phyloP scores from a whole-genome alignment of 305 asterid genomes.

The Coffea humblotiana region DNA sequence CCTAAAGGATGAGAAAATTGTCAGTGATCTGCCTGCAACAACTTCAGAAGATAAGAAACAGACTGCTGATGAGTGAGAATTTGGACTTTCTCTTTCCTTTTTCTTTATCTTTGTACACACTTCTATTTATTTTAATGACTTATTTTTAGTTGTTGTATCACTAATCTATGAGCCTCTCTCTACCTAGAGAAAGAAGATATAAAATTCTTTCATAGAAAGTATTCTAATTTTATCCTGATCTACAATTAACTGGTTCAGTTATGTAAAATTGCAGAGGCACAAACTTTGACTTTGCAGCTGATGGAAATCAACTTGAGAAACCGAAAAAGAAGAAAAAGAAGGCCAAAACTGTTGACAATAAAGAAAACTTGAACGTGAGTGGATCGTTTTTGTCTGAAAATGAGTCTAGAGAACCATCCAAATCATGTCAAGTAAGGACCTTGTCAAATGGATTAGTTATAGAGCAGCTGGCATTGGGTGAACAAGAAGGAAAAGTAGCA shows the following conservation, averaged over 20 bases:
- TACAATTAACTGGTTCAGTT: conserved; percentile 8
- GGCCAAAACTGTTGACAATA: conserved; percentile 29
- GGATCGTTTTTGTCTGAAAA: conserved; percentile 27
- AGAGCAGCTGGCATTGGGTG: conserved; percentile 64
- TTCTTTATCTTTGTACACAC: neutral
- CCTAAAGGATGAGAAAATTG: conserved; percentile 23
- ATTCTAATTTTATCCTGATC: neutral
- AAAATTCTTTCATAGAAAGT: neutral
- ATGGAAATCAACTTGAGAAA: conserved; percentile 38
- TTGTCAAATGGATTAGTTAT: conserved; percentile 72
- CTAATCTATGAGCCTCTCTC: neutral
- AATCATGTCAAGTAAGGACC: conserved; percentile 36
- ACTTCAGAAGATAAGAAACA: conserved; percentile 23
- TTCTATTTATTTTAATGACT: too few relatives aligned
- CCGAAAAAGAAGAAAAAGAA: conserved; percentile 52
- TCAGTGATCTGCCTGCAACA: conserved; percentile 33
- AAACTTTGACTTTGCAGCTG: conserved; percentile 32
- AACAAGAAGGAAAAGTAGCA: conserved; percentile 66
- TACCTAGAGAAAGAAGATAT: neutral
- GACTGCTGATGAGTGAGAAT: conserved; percentile 49
- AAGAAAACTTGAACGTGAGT: conserved; percentile 16
- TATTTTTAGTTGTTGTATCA: neutral
- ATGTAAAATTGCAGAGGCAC: conserved; percentile 33
- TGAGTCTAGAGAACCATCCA: conserved; percentile 25
- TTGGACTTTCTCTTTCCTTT: neutral